Evolutionary conservation across 495 filamentous ascomycete species (phyloP), one percentile per base, ranked within the genome.

Genomic region (Penicillium steckii): DNA sequence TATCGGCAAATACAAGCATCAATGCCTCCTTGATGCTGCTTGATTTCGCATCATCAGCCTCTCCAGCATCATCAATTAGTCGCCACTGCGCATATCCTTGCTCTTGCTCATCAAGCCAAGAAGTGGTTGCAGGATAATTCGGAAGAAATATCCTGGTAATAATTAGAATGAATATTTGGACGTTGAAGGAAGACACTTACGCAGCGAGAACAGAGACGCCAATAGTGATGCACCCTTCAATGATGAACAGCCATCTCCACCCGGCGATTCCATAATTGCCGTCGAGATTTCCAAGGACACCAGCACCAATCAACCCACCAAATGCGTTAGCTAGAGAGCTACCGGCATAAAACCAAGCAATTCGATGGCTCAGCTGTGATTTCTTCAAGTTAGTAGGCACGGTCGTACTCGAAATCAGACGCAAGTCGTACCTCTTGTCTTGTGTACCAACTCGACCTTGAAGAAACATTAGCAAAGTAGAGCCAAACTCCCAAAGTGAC

Each of bases 201-300:
- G 51, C 46, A 2, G 66, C 57, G 1, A 63, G 27, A 8, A 56
- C 61, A 33, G 52, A 67, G 7, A 67, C 40, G 3, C 61, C 66
- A 2, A 69, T 59, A 0, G 68, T 71, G 10, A 69, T 65, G 30
- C 18, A 73, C n/a, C 88, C 88, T 63, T 91, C 87, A 40, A 91
- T 87, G 54, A 90, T 85, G 72, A 90, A 91, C 4, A 91, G 65
- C 87, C 87, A 91, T 46, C 77, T 74, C 80, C 80, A 83, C 30
- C 79, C 84, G 1, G 68, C 63, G 50, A 90, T 91, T 23, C 81
- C 83, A 26, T 80, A 68, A 8, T 50, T 56, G 9, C 65, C 66
- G 49, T 66, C 51, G 9, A 72, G 54, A 18, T 67, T 66, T 0
- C 60, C 60, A 5, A 70, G 54, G 8, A 73, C 64, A 21, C 81